phyloP scores from a whole-genome alignment of 2,329 filamentous ascomycete species.

The Tympanopsis confertula region DNA sequence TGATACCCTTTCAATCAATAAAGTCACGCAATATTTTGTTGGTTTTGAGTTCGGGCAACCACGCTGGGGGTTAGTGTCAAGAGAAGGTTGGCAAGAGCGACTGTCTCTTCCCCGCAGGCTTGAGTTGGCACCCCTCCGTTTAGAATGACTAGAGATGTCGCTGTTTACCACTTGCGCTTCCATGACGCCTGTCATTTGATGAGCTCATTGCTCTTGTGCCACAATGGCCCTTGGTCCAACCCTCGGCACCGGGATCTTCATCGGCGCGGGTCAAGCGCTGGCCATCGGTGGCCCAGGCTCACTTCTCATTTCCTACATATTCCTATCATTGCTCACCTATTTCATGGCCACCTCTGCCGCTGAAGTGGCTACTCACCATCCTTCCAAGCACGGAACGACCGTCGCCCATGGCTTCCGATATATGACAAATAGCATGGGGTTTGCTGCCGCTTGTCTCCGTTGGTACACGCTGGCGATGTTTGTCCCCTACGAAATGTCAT shows the following conservation, averaged over 20 bases:
- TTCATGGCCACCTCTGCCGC: neutral
- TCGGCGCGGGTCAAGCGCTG: neutral
- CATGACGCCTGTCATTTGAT: too few relatives aligned
- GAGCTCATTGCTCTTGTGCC: too few relatives aligned
- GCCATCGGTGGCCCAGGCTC: neutral
- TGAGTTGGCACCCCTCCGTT: too few relatives aligned
- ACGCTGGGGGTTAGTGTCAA: too few relatives aligned
- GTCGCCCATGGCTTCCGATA: neutral
- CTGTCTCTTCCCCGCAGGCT: too few relatives aligned
- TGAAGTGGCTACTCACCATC: neutral
- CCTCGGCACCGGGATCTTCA: neutral
- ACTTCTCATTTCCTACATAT: neutral
- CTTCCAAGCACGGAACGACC: neutral
- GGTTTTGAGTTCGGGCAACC: too few relatives aligned
- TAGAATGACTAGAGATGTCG: too few relatives aligned
- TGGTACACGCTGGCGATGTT: slow-evolving; percentile 1
- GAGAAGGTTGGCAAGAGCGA: too few relatives aligned
- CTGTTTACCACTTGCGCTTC: too few relatives aligned
- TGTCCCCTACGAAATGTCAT: neutral
- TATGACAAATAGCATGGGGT: neutral
- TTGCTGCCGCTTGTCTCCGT: neutral
- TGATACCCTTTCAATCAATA: too few relatives aligned
- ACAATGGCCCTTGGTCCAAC: neutral
- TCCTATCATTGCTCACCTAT: neutral
- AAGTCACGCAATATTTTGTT: too few relatives aligned